Evolutionary conservation across 1,139 yeast species (phyloP), one percentile per base, ranked within the genome.

Genomic region (Pichia sp.): DNA sequence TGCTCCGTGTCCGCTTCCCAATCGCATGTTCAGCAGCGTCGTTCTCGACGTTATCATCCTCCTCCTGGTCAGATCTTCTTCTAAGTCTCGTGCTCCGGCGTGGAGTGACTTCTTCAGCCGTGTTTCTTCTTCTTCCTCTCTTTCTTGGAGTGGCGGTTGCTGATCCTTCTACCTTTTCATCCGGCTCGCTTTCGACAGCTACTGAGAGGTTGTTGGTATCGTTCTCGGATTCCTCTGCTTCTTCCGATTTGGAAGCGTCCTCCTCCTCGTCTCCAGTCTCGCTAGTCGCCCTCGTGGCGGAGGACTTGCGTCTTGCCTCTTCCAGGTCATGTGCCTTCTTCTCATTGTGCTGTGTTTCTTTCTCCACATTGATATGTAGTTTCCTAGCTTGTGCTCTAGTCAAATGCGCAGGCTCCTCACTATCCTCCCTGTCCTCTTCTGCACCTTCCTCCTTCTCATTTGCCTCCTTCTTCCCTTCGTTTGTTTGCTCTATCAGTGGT

Each of bases 1-100:
- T 58, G 49, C 61, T 59, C 14, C 62, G 55, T 16, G 63, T 55
- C 1, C 55, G 55, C 46, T 36, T 57, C 46, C 43, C 59, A 52
- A 44, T 51, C 43, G 30, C 50, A 36, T 46, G 48, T 53, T 51
- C 56, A 31, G 14, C 17, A 29, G 16, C 20, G 44, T 44, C 48
- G 44, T 34, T 45, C 46, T 51, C 54, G 20, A 30, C 6, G 12
- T 38, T 49, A 5, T 49, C 51, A 3, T 42, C 46, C 30, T 46
- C 58, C 20, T 48, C 58, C 10, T 56, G 49, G n/a, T 57, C 45
- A 30, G 58, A 48, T 50, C 51, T 49, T 47, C 57, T 44, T 29
- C 52, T 33, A 9, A 51, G 38, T 45, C 61, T 44, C 0, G 54
- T 57, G 34, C 61, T 56, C 54, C 58, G 44, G 4, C 58, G 53